Evolutionary conservation across 2,329 filamentous ascomycete genomes (phyloP).

Genomic region (Ceratocystis colombiana): DNA sequence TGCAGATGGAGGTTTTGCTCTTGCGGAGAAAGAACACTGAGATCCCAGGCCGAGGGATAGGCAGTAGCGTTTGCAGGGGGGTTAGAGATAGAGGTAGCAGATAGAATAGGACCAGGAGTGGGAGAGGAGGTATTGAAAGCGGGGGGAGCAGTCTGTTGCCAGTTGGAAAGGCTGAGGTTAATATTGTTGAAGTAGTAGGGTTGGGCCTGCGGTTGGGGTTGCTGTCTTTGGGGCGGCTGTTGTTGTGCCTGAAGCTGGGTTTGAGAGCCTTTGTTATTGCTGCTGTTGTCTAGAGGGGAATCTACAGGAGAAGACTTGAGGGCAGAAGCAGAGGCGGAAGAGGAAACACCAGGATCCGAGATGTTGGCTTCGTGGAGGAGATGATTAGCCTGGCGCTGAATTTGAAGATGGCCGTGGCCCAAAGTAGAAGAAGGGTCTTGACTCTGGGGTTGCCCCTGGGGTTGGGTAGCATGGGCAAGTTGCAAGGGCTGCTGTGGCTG

Average conservation of each 20-base stretch:
- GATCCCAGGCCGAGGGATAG: constrained; percentile 20
- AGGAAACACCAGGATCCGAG: neutral
- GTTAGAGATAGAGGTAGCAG: constrained; percentile 13
- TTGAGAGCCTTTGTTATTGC: neutral
- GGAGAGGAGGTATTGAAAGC: constrained; percentile 14
- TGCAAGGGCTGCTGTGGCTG: constrained; percentile 26
- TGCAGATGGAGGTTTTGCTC: constrained; percentile 23
- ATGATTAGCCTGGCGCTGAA: constrained; percentile 12
- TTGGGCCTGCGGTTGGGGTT: constrained; percentile 13
- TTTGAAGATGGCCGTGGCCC: constrained; percentile 19
- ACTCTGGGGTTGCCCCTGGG: neutral
- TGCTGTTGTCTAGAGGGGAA: constrained; percentile 3
- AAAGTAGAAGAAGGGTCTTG: neutral
- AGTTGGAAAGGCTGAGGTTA: constrained; percentile 20
- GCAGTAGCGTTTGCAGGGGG: constrained; percentile 12
- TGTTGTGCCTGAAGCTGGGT: constrained; percentile 8
- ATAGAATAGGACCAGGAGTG: constrained; percentile 11
- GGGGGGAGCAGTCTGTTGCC: constrained; percentile 17
- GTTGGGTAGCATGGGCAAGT: neutral
- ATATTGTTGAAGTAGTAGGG: constrained; percentile 18
- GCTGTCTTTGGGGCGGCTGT: constrained; percentile 10
- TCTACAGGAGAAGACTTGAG: neutral
- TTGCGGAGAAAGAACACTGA: constrained; percentile 18
- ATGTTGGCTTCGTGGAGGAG: constrained; percentile 12
- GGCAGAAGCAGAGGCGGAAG: neutral